Percentiles rank a stretch among this genome's conserved stretches.
phyloP scores from a whole-genome alignment of 257 asterid species.

The Haberlea rhodopensis region DNA sequence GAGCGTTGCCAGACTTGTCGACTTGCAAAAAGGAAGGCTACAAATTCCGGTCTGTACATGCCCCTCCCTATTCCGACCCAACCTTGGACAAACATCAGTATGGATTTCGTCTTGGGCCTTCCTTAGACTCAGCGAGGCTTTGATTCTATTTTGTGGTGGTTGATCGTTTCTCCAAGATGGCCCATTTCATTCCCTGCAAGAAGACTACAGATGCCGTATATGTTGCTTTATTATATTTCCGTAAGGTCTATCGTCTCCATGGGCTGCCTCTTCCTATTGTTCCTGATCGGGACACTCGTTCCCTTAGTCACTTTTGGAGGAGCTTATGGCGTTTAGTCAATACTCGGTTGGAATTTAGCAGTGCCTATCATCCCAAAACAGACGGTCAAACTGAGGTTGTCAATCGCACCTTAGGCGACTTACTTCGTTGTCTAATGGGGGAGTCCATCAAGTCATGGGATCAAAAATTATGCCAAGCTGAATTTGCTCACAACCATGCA shows the following conservation, averaged over 20 bases:
- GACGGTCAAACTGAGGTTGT: too few relatives aligned
- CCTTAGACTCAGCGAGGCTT: not conserved
- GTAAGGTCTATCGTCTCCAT: not conserved
- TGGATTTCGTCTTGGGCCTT: not conserved
- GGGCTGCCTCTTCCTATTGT: not conserved
- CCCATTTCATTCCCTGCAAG: not conserved
- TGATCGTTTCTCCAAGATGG: not conserved
- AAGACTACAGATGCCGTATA: not conserved
- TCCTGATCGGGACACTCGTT: too few relatives aligned
- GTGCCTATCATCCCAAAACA: not conserved
- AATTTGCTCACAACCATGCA: too few relatives aligned
- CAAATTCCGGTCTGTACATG: not conserved
- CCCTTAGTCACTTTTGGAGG: not conserved
- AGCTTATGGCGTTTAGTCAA: not conserved
- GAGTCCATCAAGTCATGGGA: too few relatives aligned
- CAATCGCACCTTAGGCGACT: too few relatives aligned
- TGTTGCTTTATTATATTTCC: not conserved
- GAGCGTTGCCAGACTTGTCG: not conserved
- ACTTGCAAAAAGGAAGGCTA: not conserved
- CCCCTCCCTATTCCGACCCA: not conserved
- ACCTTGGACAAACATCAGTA: not conserved
- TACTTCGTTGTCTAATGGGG: too few relatives aligned
- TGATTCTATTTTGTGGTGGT: not conserved
- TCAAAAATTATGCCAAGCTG: too few relatives aligned
- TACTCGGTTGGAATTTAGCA: not conserved